These are phyloP conservation scores for Aristolochia contorta DNA, from an alignment of 164 flowering plant species.

Conservation along the genomic window DNA sequence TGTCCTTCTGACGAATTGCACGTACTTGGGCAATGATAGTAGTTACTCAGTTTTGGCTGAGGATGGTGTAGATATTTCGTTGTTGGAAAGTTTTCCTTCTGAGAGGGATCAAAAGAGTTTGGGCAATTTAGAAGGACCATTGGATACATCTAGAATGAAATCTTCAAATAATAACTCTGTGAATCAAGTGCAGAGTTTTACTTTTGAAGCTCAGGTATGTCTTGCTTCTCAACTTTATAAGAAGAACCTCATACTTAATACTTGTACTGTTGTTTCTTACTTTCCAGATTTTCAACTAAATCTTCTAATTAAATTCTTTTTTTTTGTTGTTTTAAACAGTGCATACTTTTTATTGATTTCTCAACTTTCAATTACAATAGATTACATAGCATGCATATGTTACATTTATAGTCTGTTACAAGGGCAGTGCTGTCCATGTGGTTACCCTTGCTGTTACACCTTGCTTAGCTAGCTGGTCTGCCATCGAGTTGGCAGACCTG, in stretches of 20 bases:
- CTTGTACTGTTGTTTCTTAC: too few species aligned
- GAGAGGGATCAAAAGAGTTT: constrained; percentile 21
- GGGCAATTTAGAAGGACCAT: constrained; percentile 21
- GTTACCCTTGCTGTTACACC: too few species aligned
- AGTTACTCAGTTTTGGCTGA: constrained; percentile 65
- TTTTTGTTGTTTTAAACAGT: too few species aligned
- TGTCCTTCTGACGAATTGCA: constrained; percentile 60
- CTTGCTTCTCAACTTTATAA: background rate
- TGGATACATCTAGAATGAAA: constrained; percentile 21
- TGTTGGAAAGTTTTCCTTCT: constrained; percentile 30
- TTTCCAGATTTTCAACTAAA: too few species aligned
- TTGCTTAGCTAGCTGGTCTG: too few species aligned
- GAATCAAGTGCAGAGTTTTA: constrained; percentile 39
- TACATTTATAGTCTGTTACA: too few species aligned
- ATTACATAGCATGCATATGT: too few species aligned
- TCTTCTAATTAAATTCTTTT: too few species aligned
- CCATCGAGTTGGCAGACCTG: too few species aligned
- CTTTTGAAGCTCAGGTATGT: constrained; percentile 93
- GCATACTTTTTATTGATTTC: too few species aligned
- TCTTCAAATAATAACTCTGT: constrained; percentile 18
- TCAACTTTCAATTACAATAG: too few species aligned
- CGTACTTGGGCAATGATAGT: constrained; percentile 80
- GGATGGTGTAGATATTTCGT: constrained; percentile 68
- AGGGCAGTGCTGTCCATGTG: too few species aligned
- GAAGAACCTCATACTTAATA: background rate